Conservation (phyloP, 495 filamentous ascomycete species). For the Thermochaetoides thermophila region DNA sequence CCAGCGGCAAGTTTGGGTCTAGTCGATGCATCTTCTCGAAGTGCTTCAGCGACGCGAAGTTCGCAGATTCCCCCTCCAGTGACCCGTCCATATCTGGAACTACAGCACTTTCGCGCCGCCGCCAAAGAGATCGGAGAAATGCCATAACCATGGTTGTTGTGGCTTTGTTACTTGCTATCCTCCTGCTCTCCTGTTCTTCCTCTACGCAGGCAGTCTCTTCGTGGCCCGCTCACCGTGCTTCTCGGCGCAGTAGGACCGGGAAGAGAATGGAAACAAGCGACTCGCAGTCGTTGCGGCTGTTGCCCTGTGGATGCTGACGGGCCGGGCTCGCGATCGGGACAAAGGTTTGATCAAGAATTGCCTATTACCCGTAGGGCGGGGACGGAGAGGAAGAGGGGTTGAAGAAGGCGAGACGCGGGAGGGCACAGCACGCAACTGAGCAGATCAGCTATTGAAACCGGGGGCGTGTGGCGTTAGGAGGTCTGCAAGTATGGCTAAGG, state of each 20-base stretch:
- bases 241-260: constrained; percentile 13
- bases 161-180: too few species aligned
- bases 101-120: constrained; percentile 15
- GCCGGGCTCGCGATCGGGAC: neutral
- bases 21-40: constrained; percentile 49
- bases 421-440: constrained; percentile 1
- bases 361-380: neutral
- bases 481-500: neutral
- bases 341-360: neutral
- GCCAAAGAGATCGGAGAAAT: constrained; percentile 14
- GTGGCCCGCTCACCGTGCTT: constrained; percentile 8
- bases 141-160: constrained; percentile 5
- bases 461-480: neutral
- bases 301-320: neutral
- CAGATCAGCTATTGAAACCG: constrained; percentile 8
- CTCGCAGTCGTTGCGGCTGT: constrained; percentile 5
- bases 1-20: constrained; percentile 54
- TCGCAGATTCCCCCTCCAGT: constrained; percentile 15
- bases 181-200: neutral
- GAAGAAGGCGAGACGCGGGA: neutral
- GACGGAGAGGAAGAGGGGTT: neutral
- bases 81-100: constrained; percentile 16
- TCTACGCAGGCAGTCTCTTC: constrained; percentile 1
- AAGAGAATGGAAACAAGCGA: constrained; percentile 5
- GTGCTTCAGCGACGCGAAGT: constrained; percentile 24